Evolutionary conservation across 306 rosid species (phyloP), one percentile per base, ranked within the genome.

Genomic region (Trichosanthes truncata): DNA sequence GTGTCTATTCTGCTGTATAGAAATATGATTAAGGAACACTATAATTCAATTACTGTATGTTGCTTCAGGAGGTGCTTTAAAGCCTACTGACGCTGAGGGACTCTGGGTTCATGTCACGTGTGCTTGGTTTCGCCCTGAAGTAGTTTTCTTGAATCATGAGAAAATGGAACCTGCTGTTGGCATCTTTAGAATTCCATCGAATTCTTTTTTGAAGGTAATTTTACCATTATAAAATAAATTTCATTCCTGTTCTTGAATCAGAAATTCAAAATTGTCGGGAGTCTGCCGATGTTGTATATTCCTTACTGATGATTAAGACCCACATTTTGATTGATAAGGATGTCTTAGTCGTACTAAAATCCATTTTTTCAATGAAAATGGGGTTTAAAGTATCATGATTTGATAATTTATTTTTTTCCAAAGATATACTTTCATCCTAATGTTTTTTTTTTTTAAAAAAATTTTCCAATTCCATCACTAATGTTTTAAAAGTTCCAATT

Each of bases 111-210:
- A 95, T 84, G 91, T 95, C 83, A 88, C 93, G 23, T 95, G 99
- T 31, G 99, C 99, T 83, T 95, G 99, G 99, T 95, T 95, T 86
- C 89, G 78, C 80, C 97, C 91, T 74, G 92, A 90, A 85, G 90
- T 95, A 83, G 91, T 76, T 87, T 95, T 95, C 85, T 83, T 87
- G 83, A 82, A 95, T 81, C 91, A 87, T 48, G 93, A 86, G 87
- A 86, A 76, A 84, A 95, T 95, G 99, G 97, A 95, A 83, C 99
- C 99, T 79, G 99, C 99, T 43, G 78, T 83, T 49, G 99, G 99
- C 86, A 89, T 95, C 84, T 97, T 90, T 60, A 87, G 80, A 89
- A 88, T 95, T 84, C 97, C 97, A 71, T 81, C 94, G 18, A 82
- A 60, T 80, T 80, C 93, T 63, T 93, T 95, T 83, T 80, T 86